Percentiles rank a stretch among this genome's conserved stretches.
Evolutionary conservation across 208 protist genomes (phyloP).

Genomic region (Acanthamoeba triangularis): DNA sequence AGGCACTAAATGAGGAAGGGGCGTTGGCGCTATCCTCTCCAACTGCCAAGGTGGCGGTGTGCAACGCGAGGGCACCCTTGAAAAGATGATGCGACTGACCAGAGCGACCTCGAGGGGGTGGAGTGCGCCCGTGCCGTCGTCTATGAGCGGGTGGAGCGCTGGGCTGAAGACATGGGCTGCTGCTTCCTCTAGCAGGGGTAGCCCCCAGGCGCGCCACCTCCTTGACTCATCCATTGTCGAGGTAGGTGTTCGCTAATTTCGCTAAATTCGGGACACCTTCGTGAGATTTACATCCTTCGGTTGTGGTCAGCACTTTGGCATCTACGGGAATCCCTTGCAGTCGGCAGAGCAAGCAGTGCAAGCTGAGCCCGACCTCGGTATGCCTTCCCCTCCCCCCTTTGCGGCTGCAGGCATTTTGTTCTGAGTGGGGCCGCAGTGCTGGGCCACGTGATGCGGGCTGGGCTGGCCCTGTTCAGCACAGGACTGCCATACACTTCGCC

Average conservation of each 20-base stretch:
- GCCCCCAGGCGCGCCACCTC: neutral
- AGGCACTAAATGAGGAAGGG: too few relatives aligned
- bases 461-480: constrained; percentile 43
- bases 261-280: too few relatives aligned
- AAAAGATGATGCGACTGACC: too few relatives aligned
- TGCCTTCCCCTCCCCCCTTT: neutral
- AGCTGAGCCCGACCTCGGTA: constrained; percentile 1
- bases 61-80: too few relatives aligned
- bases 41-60: too few relatives aligned
- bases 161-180: neutral
- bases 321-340: constrained; percentile 10
- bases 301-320: neutral
- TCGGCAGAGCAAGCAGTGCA: constrained; percentile 26
- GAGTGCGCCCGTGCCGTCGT: neutral
- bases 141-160: too few relatives aligned
- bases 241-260: too few relatives aligned
- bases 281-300: neutral
- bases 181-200: neutral
- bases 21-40: too few relatives aligned
- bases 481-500: neutral
- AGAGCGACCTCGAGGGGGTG: neutral
- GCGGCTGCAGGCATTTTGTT: neutral
- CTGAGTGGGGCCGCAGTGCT: neutral
- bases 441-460: constrained; percentile 35
- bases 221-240: neutral